Conservation (phyloP, 2,329 filamentous ascomycete species). For the Claviceps capensis region DNA sequence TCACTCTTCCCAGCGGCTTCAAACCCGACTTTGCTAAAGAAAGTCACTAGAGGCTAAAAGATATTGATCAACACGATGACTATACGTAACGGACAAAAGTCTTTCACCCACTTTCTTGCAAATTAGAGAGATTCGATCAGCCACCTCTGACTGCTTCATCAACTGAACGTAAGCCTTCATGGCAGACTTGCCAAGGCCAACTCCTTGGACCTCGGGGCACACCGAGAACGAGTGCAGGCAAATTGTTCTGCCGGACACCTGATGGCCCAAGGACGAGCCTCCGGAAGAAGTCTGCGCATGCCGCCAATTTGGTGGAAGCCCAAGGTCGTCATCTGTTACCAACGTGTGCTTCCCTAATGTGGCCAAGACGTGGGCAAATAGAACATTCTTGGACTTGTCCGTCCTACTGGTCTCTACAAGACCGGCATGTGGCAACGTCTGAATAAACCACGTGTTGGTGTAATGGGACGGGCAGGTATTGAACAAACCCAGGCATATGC, state of each 20-base stretch:
- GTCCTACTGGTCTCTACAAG: slow-evolving; percentile 38
- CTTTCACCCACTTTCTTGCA: slow-evolving; percentile 36
- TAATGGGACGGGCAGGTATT: slow-evolving; percentile 43
- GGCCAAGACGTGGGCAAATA: slow-evolving; percentile 67
- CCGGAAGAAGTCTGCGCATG: slow-evolving; percentile 28
- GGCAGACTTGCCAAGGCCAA: slow-evolving; percentile 59
- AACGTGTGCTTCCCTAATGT: slow-evolving; percentile 51
- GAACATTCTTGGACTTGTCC: slow-evolving; percentile 30
- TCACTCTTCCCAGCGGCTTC: slow-evolving; percentile 52
- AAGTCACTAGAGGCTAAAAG: slow-evolving; percentile 48
- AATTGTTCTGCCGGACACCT: slow-evolving; percentile 59
- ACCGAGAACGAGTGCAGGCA: slow-evolving; percentile 75
- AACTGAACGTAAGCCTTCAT: slow-evolving; percentile 41
- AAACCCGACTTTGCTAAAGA: slow-evolving; percentile 69
- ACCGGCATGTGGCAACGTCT: slow-evolving; percentile 35
- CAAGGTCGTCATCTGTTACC: slow-evolving; percentile 52
- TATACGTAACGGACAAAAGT: background rate
- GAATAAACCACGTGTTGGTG: slow-evolving; percentile 31
- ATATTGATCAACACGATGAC: background rate
- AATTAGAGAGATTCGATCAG: slow-evolving; percentile 61
- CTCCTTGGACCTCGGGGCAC: slow-evolving; percentile 58
- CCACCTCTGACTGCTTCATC: slow-evolving; percentile 55
- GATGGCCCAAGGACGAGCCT: slow-evolving; percentile 43
- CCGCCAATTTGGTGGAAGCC: slow-evolving; percentile 53
- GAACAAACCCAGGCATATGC: slow-evolving; percentile 70